phyloP scores from a whole-genome alignment of 1,284 basidiomycete species.

The Rhodotorula sp. region DNA sequence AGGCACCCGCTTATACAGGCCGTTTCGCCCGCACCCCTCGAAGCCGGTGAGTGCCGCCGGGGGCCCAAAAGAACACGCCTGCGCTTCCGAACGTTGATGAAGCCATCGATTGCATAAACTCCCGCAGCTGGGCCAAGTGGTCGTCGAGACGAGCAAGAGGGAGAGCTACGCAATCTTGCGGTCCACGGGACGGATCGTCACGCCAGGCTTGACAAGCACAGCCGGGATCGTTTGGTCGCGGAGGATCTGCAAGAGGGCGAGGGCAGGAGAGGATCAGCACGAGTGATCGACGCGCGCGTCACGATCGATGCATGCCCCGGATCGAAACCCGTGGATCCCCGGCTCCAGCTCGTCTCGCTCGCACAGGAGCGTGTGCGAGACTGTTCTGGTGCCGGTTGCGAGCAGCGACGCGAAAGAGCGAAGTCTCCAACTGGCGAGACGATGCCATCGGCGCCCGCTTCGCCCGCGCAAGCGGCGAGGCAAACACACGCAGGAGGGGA shows the following conservation, averaged over 20 bases:
- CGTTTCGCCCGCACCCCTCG: too few species aligned
- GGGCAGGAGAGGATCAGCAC: background rate
- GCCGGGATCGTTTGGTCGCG: constrained; percentile 66
- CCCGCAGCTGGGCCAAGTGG: too few species aligned
- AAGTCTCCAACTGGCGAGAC: too few species aligned
- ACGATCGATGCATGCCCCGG: background rate
- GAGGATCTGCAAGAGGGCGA: constrained; percentile 17
- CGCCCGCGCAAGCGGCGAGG: background rate
- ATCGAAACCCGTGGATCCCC: background rate
- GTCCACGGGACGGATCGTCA: constrained; percentile 43
- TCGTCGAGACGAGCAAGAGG: background rate
- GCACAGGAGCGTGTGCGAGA: too few species aligned
- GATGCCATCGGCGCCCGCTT: background rate
- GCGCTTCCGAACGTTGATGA: too few species aligned
- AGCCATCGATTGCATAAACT: background rate
- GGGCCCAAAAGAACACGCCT: too few species aligned
- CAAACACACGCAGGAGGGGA: constrained; percentile 40
- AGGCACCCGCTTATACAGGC: too few species aligned
- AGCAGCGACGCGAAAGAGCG: too few species aligned
- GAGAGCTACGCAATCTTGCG: constrained; percentile 3
- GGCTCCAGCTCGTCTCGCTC: background rate
- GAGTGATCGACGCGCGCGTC: background rate
- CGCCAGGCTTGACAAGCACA: constrained; percentile 71
- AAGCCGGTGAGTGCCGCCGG: too few species aligned
- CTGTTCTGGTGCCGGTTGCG: too few species aligned